Percentiles rank a stretch among this genome's conserved stretches.
Evolutionary conservation across 163 green algal genomes (phyloP).

Genomic region (Chlamydomonas reinhardtii): DNA sequence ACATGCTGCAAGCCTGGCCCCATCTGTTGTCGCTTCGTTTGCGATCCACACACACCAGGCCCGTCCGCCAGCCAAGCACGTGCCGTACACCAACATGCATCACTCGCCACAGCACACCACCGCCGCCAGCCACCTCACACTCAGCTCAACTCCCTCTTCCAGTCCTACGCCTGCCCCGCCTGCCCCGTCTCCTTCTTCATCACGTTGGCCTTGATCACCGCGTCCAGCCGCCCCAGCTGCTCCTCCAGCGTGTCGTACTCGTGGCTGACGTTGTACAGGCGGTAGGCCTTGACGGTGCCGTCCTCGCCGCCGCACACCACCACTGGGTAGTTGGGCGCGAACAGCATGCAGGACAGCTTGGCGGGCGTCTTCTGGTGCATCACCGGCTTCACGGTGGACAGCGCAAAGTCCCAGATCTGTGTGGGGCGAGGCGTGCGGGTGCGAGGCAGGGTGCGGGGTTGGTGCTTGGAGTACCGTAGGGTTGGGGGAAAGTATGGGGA

Average conservation of each 20-base stretch:
- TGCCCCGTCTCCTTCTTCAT: constrained; percentile 68
- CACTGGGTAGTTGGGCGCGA: constrained; percentile 66
- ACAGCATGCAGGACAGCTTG: constrained; percentile 76
- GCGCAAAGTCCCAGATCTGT: constrained; percentile 84
- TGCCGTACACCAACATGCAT: no score
- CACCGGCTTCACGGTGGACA: constrained; percentile 80
- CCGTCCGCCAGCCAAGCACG: no score
- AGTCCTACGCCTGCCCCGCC: no score
- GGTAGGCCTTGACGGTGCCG: constrained; percentile 64
- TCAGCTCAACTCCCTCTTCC: no score
- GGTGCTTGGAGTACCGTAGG: no score
- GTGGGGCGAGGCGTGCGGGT: background rate
- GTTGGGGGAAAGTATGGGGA: no score
- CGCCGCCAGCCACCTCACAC: no score
- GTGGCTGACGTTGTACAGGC: constrained; percentile 66
- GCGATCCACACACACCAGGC: no score
- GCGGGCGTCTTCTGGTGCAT: constrained; percentile 59
- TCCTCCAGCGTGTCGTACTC: constrained; percentile 66
- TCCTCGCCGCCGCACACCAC: constrained; percentile 69
- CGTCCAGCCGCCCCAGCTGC: constrained; percentile 71
- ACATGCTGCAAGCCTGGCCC: no score
- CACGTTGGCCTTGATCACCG: constrained; percentile 77
- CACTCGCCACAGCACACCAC: no score
- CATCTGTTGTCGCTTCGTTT: no score
- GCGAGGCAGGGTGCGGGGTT: no score